Evolutionary conservation across 2,329 filamentous ascomycete species (phyloP).

Genomic region (Fusarium chlamydosporum): DNA sequence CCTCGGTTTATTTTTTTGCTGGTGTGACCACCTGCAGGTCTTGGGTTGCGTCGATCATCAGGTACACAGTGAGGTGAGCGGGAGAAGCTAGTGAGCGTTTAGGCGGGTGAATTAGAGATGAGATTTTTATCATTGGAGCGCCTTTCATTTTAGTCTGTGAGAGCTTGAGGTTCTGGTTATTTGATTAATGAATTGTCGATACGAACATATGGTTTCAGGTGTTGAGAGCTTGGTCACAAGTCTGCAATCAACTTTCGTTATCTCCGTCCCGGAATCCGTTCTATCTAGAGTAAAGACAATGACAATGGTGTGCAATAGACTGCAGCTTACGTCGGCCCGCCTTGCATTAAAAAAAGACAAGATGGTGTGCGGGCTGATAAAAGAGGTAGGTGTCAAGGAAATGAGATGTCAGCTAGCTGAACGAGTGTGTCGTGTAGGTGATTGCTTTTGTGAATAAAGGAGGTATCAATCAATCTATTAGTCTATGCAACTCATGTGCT

Average conservation of each 20-base stretch:
- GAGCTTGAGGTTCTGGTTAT: not conserved
- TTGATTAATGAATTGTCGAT: not conserved
- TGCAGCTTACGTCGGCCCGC: slow-evolving; percentile 38
- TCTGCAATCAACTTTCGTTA: not conserved
- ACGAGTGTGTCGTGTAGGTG: not conserved
- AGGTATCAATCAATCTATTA: not conserved
- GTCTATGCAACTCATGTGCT: not conserved
- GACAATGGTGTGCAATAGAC: slow-evolving; percentile 4
- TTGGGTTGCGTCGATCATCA: slow-evolving; percentile 37
- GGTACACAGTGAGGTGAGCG: slow-evolving; percentile 32
- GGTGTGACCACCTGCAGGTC: slow-evolving; percentile 41
- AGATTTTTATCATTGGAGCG: slow-evolving; percentile 1
- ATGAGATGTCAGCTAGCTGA: slow-evolving; percentile 20
- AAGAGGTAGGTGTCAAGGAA: slow-evolving; percentile 36
- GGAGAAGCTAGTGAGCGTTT: not conserved
- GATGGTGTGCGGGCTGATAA: slow-evolving; percentile 32
- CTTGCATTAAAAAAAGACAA: slow-evolving; percentile 28
- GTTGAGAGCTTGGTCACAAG: not conserved
- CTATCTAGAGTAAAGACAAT: slow-evolving; percentile 2
- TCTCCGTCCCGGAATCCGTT: slow-evolving; percentile 1
- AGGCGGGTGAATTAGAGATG: slow-evolving; percentile 1
- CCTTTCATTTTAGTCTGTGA: not conserved
- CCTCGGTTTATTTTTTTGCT: slow-evolving; percentile 39
- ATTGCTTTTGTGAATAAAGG: not conserved
- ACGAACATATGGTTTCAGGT: not conserved